These are phyloP conservation scores for Ceratocystis destructans DNA, from an alignment of 2,329 filamentous ascomycete genomes.

Conservation along the genomic window DNA sequence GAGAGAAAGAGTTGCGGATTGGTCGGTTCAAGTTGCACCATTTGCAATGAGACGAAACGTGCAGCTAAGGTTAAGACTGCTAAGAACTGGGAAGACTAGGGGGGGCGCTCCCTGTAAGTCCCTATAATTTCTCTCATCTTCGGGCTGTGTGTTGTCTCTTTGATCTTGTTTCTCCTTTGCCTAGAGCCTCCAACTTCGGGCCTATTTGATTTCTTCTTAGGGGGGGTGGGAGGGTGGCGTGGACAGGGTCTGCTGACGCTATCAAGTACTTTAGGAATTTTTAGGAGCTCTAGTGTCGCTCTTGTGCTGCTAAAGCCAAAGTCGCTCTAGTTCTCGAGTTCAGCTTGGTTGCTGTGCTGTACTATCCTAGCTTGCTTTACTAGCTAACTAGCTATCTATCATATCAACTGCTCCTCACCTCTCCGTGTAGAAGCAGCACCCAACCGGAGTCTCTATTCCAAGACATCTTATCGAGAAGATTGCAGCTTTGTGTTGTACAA, in stretches of 20 bases:
- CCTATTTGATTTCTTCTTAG: not conserved
- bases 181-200: not conserved
- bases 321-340: not conserved
- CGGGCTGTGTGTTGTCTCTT: not conserved
- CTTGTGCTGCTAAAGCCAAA: not conserved
- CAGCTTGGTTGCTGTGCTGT: not conserved
- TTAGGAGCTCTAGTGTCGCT: not conserved
- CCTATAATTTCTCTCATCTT: not conserved
- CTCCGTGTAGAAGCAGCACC: too few relatives aligned
- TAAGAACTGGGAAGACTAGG: not conserved
- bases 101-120: not conserved
- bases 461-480: too few relatives aligned
- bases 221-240: not conserved
- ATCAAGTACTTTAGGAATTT: not conserved
- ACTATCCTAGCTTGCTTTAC: not conserved
- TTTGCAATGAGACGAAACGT: slow-evolving; percentile 9
- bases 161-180: not conserved
- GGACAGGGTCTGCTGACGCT: too few relatives aligned
- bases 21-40: slow-evolving; percentile 7
- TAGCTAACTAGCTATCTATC: not conserved
- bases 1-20: slow-evolving; percentile 8
- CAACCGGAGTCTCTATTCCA: too few relatives aligned
- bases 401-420: not conserved
- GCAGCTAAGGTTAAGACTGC: slow-evolving; percentile 1
- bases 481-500: too few relatives aligned